Base-by-base conservation (phyloP, 2,329 filamentous ascomycete species). In the Colletotrichum sp. region DNA sequence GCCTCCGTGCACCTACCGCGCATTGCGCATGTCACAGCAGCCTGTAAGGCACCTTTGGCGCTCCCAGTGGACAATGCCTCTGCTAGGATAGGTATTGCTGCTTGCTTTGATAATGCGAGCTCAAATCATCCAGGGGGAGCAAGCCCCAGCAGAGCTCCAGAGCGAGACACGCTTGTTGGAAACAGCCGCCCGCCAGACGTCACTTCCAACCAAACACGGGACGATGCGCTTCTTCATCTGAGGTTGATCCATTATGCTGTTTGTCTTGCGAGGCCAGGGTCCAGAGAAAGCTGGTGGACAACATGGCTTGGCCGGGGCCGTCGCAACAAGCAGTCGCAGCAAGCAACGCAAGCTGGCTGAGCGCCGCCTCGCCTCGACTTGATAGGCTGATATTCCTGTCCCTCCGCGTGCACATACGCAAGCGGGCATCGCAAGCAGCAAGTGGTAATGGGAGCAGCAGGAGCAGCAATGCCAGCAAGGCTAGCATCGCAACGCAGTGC, bases 1-100 rank as follows among this genome's bases (percentile, higher is more conserved):
- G 62, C 55, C 52, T 67, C 62, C 32, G 63, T 55, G 70, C 70
- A 73, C 70, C 57, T 60, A 69, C 32, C 44, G 26, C 64, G 64
- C 64, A 73, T 73, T 64, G 66, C 57, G 28, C 70, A 67, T 75
- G 70, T 66, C 65, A 69, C 39, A 71, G 71, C 71, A 75, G 75
- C 55, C 72, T 71, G 71, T 71, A 67, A 76, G 72, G 71, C 66
- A 75, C 75, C 36, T 76, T 68, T 71, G 75, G 49, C 71, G 57
- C 74, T 52, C 64, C 44, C 64, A 70, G 49, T 13, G n/a, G 7
- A 24, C 18, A 34, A 32, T 60, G 32, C 60, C n/a, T 21, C 28
- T 24, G n/a, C 30, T 36, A 21, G 10, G 30, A 3, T 44, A 32
- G n/a, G 30, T 26, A 39, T 39, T 9, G 18, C 12, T 64, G 21